Conservation (phyloP, 768 basidiomycete genomes). For the Ramaria sp. region DNA sequence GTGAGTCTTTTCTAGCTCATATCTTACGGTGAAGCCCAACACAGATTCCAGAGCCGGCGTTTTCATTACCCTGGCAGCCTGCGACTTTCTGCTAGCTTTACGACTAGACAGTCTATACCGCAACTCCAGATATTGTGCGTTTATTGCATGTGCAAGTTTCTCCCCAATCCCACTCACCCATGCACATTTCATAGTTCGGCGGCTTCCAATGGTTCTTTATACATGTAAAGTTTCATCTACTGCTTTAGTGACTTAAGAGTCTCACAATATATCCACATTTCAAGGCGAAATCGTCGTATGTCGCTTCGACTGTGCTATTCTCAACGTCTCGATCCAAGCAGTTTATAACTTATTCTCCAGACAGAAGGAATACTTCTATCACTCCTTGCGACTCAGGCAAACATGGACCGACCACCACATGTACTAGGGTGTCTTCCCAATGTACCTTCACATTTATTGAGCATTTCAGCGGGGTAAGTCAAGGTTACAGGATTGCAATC, state of each 20-base stretch:
- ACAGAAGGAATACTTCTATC: too few species aligned
- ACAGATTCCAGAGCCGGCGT: neutral
- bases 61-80: neutral
- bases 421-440: neutral
- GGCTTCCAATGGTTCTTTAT: neutral
- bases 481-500: neutral
- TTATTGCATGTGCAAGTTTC: neutral
- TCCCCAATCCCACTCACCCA: neutral
- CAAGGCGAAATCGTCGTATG: neutral
- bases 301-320: too few species aligned
- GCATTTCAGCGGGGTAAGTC: neutral
- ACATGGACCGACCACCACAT: neutral
- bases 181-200: neutral
- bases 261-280: neutral
- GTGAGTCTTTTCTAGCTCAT: neutral
- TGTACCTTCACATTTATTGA: neutral
- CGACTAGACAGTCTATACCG: neutral
- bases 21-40: neutral
- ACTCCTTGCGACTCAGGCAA: too few species aligned
- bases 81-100: neutral
- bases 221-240: neutral
- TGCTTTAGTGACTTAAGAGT: neutral
- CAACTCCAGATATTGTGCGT: neutral
- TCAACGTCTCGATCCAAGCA: too few species aligned
- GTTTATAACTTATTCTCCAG: too few species aligned